Conservation (phyloP, 345 rosid genomes). For the Sapria himalayana region DNA sequence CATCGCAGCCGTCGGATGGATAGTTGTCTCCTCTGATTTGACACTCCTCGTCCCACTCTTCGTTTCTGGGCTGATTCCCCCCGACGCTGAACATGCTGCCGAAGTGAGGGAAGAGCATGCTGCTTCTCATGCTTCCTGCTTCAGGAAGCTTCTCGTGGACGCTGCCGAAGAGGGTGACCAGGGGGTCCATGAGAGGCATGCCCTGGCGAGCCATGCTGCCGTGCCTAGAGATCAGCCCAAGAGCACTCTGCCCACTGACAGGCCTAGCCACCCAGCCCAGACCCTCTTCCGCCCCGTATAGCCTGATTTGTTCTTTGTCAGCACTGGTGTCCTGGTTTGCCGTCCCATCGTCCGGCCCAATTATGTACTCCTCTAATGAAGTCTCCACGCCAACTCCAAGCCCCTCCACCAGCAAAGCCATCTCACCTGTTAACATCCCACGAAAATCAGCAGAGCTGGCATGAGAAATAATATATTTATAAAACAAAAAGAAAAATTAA, state of each 20-base stretch:
- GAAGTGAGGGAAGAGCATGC: constrained; percentile 75
- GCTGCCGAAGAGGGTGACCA: constrained; percentile 72
- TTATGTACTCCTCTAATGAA: constrained; percentile 72
- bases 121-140: constrained; percentile 79
- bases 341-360: constrained; percentile 40
- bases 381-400: constrained; percentile 70
- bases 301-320: constrained; percentile 58
- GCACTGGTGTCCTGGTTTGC: constrained; percentile 45
- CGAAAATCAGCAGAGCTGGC: too few relatives aligned
- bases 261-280: constrained; percentile 81
- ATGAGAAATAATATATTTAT: too few relatives aligned
- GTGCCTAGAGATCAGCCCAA: constrained; percentile 41
- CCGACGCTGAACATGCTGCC: constrained; percentile 97
- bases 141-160: constrained; percentile 75
- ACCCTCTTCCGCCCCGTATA: constrained; percentile 77
- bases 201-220: constrained; percentile 46
- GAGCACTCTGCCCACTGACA: constrained; percentile 40
- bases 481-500: too few relatives aligned
- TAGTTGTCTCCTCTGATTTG: constrained; percentile 45
- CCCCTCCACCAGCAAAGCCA: constrained; percentile 94
- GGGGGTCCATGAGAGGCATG: constrained; percentile 47
- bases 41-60: constrained; percentile 84
- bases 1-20: constrained; percentile 43
- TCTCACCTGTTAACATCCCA: constrained; percentile 64
- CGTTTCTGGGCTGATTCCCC: constrained; percentile 46